These are phyloP conservation scores for Penicillium sp. DNA, from an alignment of 2,329 filamentous ascomycete species.

Conservation along the genomic window DNA sequence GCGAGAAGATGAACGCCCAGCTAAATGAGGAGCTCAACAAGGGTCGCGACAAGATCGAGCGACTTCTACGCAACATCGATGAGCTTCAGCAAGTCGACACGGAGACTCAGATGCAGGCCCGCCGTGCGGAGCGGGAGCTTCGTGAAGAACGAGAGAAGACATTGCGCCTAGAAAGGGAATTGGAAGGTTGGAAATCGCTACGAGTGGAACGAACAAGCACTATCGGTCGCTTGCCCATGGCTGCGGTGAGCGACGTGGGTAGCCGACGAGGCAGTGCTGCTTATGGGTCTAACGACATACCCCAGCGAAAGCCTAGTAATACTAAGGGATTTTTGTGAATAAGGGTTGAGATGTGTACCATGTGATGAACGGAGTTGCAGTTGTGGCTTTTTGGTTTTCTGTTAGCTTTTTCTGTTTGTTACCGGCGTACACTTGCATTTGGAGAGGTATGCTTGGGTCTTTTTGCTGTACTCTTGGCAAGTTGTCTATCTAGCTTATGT, in stretches of 20 bases:
- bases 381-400: constrained; percentile 10
- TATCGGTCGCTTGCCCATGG: constrained; percentile 30
- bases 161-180: constrained; percentile 78
- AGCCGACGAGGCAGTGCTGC: constrained; percentile 41
- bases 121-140: constrained; percentile 85
- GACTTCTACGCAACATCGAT: constrained; percentile 86
- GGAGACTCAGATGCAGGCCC: constrained; percentile 73
- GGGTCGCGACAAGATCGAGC: constrained; percentile 85
- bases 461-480: constrained; percentile 4
- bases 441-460: constrained; percentile 9
- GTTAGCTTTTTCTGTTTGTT: neutral
- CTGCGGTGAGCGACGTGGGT: constrained; percentile 39
- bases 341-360: constrained; percentile 15
- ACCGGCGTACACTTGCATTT: constrained; percentile 17
- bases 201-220: constrained; percentile 60
- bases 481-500: constrained; percentile 8
- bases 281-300: constrained; percentile 52
- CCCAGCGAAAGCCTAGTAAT: constrained; percentile 67
- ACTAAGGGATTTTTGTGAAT: constrained; percentile 73
- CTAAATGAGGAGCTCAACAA: constrained; percentile 80
- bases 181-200: constrained; percentile 76
- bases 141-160: constrained; percentile 83
- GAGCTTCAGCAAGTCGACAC: constrained; percentile 89
- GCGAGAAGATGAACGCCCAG: constrained; percentile 81
- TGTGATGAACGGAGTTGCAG: constrained; percentile 16